Percentiles rank a stretch among this genome's conserved stretches.
phyloP scores from a whole-genome alignment of 2,329 filamentous ascomycete genomes.

The Aspergillus glaucus region DNA sequence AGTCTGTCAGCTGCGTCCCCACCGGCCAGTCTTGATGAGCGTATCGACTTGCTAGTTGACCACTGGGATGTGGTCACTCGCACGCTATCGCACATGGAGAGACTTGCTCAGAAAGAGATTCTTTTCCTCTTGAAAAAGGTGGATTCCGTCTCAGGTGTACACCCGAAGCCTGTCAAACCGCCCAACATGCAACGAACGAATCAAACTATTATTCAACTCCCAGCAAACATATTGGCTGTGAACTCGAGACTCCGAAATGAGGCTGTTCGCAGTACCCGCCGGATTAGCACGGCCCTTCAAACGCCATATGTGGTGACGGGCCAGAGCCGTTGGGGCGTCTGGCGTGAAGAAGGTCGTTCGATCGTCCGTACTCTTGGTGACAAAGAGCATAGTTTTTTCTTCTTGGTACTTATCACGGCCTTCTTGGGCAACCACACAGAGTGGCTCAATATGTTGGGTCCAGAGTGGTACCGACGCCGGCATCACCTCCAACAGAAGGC shows the following conservation, averaged over 20 bases:
- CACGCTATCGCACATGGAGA: slow-evolving; percentile 49
- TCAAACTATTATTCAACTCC: slow-evolving; percentile 45
- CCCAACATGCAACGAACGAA: slow-evolving; percentile 45
- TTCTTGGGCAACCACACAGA: slow-evolving; percentile 56
- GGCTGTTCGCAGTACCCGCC: slow-evolving; percentile 42
- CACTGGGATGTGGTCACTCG: slow-evolving; percentile 56
- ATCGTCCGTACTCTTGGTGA: slow-evolving; percentile 50
- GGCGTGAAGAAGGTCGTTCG: slow-evolving; percentile 55
- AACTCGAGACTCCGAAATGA: slow-evolving; percentile 43
- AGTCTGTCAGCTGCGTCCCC: slow-evolving; percentile 41
- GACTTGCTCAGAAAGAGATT: slow-evolving; percentile 47
- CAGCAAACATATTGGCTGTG: slow-evolving; percentile 42
- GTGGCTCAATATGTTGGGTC: slow-evolving; percentile 51
- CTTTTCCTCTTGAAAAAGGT: slow-evolving; percentile 44
- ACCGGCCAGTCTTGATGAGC: slow-evolving; percentile 46
- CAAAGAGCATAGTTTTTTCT: slow-evolving; percentile 55
- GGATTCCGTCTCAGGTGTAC: slow-evolving; percentile 35
- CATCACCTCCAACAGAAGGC: slow-evolving; percentile 47
- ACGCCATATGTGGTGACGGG: slow-evolving; percentile 53
- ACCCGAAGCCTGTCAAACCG: slow-evolving; percentile 39
- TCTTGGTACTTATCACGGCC: slow-evolving; percentile 53
- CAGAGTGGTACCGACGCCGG: slow-evolving; percentile 49
- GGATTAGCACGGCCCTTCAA: slow-evolving; percentile 50
- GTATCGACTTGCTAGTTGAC: slow-evolving; percentile 51
- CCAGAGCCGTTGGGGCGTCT: slow-evolving; percentile 55